A percentile compares a stretch with the other conserved stretches of the same genome.
phyloP scores from a whole-genome alignment of 495 filamentous ascomycete genomes.

The Neurospora sp. region DNA sequence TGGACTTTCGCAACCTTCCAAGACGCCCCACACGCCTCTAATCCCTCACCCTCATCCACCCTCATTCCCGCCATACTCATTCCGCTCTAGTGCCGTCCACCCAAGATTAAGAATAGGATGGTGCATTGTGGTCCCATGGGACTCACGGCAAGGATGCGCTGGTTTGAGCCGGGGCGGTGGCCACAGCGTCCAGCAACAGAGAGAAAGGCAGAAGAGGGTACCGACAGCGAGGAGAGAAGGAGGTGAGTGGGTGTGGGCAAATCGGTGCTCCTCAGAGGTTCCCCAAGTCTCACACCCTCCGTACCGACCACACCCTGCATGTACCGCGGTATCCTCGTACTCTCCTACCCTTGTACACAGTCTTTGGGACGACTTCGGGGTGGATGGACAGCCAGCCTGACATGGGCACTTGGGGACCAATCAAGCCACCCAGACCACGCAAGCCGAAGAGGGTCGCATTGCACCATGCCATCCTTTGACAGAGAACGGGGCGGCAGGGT shows the following conservation, averaged over 20 bases:
- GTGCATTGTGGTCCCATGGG: conserved; percentile 19
- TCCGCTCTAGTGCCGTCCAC: conserved; percentile 18
- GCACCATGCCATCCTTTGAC: conserved; percentile 17
- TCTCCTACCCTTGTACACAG: not conserved
- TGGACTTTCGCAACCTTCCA: conserved; percentile 2
- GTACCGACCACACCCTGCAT: not conserved
- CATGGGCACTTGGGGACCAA: conserved; percentile 20
- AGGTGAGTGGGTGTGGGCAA: not conserved
- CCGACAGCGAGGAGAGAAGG: not conserved
- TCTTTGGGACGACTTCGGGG: not conserved
- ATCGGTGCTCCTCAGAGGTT: not conserved
- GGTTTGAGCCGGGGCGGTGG: conserved; percentile 17
- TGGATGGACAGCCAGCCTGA: conserved; percentile 12
- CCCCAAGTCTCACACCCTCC: not conserved
- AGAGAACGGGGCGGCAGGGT: conserved; percentile 23
- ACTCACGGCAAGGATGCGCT: conserved; percentile 17
- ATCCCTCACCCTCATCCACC: conserved; percentile 9
- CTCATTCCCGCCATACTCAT: conserved; percentile 10
- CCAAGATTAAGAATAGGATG: conserved; percentile 27
- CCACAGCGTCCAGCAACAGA: conserved; percentile 1
- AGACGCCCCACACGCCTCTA: conserved; percentile 5
- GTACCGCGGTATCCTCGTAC: conserved; percentile 1
- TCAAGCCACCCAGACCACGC: conserved; percentile 25
- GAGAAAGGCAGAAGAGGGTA: not conserved
- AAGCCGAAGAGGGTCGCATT: conserved; percentile 15